phyloP scores from a whole-genome alignment of 495 filamentous ascomycete species.

The Articulospora tetracladia region DNA sequence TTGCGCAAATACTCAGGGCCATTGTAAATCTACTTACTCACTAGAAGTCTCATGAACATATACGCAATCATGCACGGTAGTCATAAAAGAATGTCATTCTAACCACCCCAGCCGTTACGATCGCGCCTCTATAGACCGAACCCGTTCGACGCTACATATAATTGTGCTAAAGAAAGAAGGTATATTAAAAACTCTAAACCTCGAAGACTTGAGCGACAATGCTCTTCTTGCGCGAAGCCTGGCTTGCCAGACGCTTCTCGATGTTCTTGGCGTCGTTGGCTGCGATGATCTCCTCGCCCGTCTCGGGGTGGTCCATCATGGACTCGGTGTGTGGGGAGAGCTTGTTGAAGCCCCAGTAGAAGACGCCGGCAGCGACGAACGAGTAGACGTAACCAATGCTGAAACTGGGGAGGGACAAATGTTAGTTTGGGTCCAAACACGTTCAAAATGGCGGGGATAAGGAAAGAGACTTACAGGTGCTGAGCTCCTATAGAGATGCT shows the following conservation, averaged over 20 bases:
- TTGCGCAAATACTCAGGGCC: no score
- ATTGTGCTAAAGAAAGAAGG: not conserved
- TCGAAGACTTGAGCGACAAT: constrained; percentile 10
- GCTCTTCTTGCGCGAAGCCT: constrained; percentile 8
- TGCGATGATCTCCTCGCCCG: constrained; percentile 17
- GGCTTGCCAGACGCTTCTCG: constrained; percentile 4
- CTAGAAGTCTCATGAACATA: no score
- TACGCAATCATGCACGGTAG: no score
- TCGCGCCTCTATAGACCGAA: not conserved
- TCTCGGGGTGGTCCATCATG: constrained; percentile 19
- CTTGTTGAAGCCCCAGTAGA: constrained; percentile 17
- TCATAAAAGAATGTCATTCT: not conserved
- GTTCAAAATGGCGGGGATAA: constrained; percentile 7
- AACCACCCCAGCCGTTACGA: not conserved
- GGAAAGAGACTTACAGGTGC: constrained; percentile 14
- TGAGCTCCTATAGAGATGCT: constrained; percentile 13
- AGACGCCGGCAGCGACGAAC: constrained; percentile 16
- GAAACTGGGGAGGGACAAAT: constrained; percentile 7
- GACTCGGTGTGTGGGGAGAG: constrained; percentile 15
- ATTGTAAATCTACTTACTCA: no score
- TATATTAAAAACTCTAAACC: constrained; percentile 11
- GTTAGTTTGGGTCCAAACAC: constrained; percentile 8
- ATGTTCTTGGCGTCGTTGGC: constrained; percentile 17
- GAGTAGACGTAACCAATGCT: constrained; percentile 16
- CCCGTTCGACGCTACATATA: not conserved